Base-by-base conservation (phyloP, 2,329 filamentous ascomycete genomes). In the Trichoderma sp. region DNA sequence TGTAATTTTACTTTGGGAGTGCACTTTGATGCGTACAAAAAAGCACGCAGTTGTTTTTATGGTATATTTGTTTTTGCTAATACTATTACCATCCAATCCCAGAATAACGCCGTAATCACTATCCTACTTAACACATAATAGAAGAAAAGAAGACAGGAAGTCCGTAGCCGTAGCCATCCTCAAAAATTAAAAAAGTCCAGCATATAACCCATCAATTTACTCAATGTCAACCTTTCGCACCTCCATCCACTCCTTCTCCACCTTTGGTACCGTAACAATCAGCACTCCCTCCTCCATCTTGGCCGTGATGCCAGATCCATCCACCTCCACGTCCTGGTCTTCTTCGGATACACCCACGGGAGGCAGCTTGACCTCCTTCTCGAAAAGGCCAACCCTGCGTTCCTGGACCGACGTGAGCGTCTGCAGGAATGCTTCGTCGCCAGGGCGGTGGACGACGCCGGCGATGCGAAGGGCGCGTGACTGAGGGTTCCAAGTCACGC, bases 201-300 rank as follows among this genome's bases (percentile, higher is more conserved):
- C 6, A 24, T 3, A 47, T 7, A 19, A 37, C 4, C 31, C 43
- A 14, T 52, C 11, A 8, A 8, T 19, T 61, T 68, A 70, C 16
- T 61, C 63, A 71, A 89, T 85, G 68, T 89, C 86, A 52, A 90
- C 84, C 77, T 86, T 86, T 75, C 83, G 84, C 70, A 89, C 83
- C 74, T 89, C 86, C 73, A 88, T 91, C 83, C 88, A 89, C 73
- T 88, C 88, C 78, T 84, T 87, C 76, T 91, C 88, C 8, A 87
- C 75, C 83, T 93, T 94, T 8, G 92, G 92, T 1, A 96, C 87
- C n/a, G 87, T 89, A n/a, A 96, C 84, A 43, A 90, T 83, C 73
- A 96, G 79, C 1, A 96, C 82, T 5, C 93, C 93, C 76, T 96
- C 91, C 78, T 93, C 91, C 80, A 96, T 85, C 81, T 89, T 93